phyloP scores from a whole-genome alignment of 2,329 filamentous ascomycete genomes.

The Scedosporium boydii region DNA sequence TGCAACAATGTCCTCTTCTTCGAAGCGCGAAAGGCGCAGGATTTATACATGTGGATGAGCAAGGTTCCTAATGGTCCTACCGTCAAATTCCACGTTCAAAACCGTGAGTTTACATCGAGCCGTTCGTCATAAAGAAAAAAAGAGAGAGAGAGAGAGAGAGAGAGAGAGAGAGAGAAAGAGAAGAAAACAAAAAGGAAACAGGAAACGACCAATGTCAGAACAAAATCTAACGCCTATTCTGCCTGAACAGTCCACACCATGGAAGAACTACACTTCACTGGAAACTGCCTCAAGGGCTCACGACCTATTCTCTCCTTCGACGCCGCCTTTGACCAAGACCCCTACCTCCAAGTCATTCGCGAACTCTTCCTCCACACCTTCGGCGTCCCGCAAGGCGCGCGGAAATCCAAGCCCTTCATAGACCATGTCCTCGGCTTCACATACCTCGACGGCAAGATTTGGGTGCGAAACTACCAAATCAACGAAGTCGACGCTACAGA shows the following conservation, averaged over 20 bases:
- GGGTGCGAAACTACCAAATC: constrained; percentile 92
- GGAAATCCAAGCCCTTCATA: constrained; percentile 90
- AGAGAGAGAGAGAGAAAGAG: not conserved
- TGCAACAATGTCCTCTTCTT: constrained; percentile 95
- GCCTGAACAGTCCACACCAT: constrained; percentile 68
- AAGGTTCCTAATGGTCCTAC: constrained; percentile 68
- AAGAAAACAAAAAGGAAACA: not conserved
- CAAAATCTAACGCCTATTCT: not conserved
- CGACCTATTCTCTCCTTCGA: constrained; percentile 90
- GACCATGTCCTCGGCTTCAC: constrained; percentile 94
- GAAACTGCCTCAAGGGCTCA: constrained; percentile 92
- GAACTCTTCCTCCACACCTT: constrained; percentile 87
- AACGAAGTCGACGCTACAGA: constrained; percentile 59
- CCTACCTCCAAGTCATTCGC: constrained; percentile 74
- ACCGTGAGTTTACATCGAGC: constrained; percentile 36
- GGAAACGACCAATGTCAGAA: too few relatives aligned
- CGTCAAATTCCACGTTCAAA: constrained; percentile 66
- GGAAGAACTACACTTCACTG: constrained; percentile 93
- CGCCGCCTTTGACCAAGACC: constrained; percentile 69
- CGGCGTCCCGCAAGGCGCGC: constrained; percentile 78
- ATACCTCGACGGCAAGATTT: constrained; percentile 85
- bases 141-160: not conserved
- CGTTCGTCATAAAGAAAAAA: not conserved
- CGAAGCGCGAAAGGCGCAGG: constrained; percentile 87
- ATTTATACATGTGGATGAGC: constrained; percentile 88